Evolutionary conservation across 371 early-diverging fungal species (phyloP).

Genomic region (Lichtheimia corymbifera): DNA sequence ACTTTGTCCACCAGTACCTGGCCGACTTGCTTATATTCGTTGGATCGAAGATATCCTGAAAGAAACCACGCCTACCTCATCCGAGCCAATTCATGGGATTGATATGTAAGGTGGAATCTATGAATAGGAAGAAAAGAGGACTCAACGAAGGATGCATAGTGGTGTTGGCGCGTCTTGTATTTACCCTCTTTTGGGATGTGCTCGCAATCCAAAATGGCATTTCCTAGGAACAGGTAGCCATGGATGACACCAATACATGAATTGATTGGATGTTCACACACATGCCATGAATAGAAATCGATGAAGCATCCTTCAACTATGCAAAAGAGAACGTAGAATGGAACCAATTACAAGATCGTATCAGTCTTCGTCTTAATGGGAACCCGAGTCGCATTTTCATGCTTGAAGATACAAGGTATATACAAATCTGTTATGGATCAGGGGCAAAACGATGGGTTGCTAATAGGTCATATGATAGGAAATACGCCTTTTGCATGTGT

Average conservation of each 20-base stretch:
- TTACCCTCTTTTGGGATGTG: conserved; percentile 70
- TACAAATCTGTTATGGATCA: conserved; percentile 3
- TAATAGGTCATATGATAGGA: conserved; percentile 4
- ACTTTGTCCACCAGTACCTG: conserved; percentile 67
- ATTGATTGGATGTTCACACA: conserved; percentile 2
- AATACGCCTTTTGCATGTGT: conserved; percentile 69
- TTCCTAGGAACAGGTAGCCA: conserved; percentile 61
- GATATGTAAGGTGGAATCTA: conserved; percentile 54
- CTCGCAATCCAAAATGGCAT: conserved; percentile 41
- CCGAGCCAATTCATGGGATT: conserved; percentile 40
- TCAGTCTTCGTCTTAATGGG: conserved; percentile 40
- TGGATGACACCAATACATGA: not conserved
- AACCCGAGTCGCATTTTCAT: conserved; percentile 34
- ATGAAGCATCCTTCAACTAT: conserved; percentile 48
- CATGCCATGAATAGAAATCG: conserved; percentile 43
- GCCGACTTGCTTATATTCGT: conserved; percentile 66
- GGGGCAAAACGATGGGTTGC: not conserved
- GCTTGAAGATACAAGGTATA: conserved; percentile 13
- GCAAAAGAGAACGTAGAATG: conserved; percentile 57
- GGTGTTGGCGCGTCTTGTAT: conserved; percentile 80
- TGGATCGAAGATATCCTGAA: conserved; percentile 65
- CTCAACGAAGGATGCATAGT: conserved; percentile 23
- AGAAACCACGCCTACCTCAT: conserved; percentile 19
- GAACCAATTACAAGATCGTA: conserved; percentile 50
- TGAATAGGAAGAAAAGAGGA: too few species aligned